These are phyloP conservation scores for Mycena chlorophos DNA, from an alignment of 768 basidiomycete genomes.

Conservation along the genomic window DNA sequence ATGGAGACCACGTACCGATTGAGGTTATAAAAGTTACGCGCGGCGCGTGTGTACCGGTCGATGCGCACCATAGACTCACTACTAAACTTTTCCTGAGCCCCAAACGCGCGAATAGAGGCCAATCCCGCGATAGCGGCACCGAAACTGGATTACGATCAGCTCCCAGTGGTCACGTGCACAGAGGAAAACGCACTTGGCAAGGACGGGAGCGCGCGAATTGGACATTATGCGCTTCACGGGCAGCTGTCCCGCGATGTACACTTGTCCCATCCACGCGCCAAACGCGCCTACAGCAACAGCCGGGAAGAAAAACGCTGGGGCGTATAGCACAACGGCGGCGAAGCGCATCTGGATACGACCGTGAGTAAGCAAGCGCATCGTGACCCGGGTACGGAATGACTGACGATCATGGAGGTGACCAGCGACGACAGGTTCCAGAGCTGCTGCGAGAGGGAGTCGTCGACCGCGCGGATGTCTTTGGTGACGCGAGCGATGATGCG, in stretches of 20 bases:
- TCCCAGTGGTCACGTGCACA: slow-evolving; percentile 14
- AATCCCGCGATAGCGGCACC: slow-evolving; percentile 47
- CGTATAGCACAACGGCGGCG: slow-evolving; percentile 28
- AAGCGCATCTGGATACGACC: slow-evolving; percentile 27
- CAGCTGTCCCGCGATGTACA: slow-evolving; percentile 29
- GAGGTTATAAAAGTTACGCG: slow-evolving; percentile 15
- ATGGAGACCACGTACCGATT: slow-evolving; percentile 6
- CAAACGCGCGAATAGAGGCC: slow-evolving; percentile 49
- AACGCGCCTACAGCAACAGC: slow-evolving; percentile 27
- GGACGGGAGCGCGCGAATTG: slow-evolving; percentile 26
- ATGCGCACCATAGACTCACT: slow-evolving; percentile 38
- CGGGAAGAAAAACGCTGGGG: slow-evolving; percentile 33
- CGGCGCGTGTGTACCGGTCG: slow-evolving; percentile 37
- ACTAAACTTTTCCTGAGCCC: slow-evolving; percentile 41
- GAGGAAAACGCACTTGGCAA: slow-evolving; percentile 34
- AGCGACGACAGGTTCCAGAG: slow-evolving; percentile 21
- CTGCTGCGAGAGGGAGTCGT: slow-evolving; percentile 35
- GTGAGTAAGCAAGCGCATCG: slow-evolving; percentile 28
- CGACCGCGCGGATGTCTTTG: slow-evolving; percentile 42
- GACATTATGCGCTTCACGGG: slow-evolving; percentile 29
- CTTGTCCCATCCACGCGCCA: slow-evolving; percentile 22
- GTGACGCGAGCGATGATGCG: slow-evolving; percentile 52
- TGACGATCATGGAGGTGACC: slow-evolving; percentile 36
- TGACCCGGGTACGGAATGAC: too few species aligned
- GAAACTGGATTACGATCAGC: slow-evolving; percentile 29